These are phyloP conservation scores for Pleurotus ostreatus DNA, from an alignment of 768 basidiomycete species.

Conservation along the genomic window DNA sequence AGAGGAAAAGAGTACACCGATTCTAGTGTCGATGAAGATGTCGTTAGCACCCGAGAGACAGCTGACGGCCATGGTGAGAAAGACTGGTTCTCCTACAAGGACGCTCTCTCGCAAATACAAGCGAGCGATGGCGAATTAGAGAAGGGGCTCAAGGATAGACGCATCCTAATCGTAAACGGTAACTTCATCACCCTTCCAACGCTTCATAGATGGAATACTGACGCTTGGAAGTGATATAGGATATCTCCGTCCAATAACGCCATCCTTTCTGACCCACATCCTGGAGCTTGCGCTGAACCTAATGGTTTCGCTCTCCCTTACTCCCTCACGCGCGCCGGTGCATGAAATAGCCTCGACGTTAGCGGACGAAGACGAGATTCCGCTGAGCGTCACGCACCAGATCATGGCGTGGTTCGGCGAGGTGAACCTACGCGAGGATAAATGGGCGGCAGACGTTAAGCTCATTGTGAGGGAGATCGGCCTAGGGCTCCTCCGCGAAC, in stretches of 20 bases:
- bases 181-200: slow-evolving; percentile 4
- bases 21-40: slow-evolving; percentile 41
- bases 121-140: slow-evolving; percentile 78
- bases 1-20: slow-evolving; percentile 72
- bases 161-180: slow-evolving; percentile 75
- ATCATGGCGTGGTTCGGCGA: slow-evolving; percentile 84
- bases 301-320: slow-evolving; percentile 59
- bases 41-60: slow-evolving; percentile 13
- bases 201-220: neutral
- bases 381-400: slow-evolving; percentile 55
- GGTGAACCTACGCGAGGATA: slow-evolving; percentile 32
- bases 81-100: slow-evolving; percentile 50
- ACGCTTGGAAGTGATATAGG: slow-evolving; percentile 28
- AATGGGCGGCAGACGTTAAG: slow-evolving; percentile 65
- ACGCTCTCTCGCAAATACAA: slow-evolving; percentile 65
- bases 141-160: slow-evolving; percentile 57
- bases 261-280: slow-evolving; percentile 60
- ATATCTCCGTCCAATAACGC: slow-evolving; percentile 69
- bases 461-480: slow-evolving; percentile 74
- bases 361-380: slow-evolving; percentile 70
- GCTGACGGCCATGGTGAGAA: neutral
- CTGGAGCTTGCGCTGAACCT: slow-evolving; percentile 74
- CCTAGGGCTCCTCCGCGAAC: slow-evolving; percentile 55
- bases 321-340: slow-evolving; percentile 48
- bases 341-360: slow-evolving; percentile 58